Evolutionary conservation across 768 basidiomycete species (phyloP), one percentile per base, ranked within the genome.

Genomic region (Thelephora aurantiotincta): DNA sequence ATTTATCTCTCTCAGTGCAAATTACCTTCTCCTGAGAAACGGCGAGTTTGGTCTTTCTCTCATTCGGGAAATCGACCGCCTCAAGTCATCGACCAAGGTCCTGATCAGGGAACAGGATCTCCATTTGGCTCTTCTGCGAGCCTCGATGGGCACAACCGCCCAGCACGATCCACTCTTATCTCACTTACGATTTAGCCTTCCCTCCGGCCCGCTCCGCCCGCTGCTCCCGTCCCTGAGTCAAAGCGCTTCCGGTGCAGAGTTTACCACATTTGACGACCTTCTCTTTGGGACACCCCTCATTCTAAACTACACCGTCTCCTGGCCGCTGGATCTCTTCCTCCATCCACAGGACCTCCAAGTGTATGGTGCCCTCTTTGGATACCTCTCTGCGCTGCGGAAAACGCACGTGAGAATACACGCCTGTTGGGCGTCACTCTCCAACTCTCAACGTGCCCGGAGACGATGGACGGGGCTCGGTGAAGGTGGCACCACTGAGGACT

Each of bases 61-160:
- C 16, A 89, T 96, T 43, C 75, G 81, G 30, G 90, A 93, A 60
- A 77, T 96, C 26, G 86, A 91, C 60, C 77, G 82, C 11, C 72
- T 96, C 47, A 90, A 89, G 56, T 56, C 82, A 19, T 81, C 83
- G 16, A 68, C 74, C 44, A 71, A 74, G 11, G 80, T 77, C 5
- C 80, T 90, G 73, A 92, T 94, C 55, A 77, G 82, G 20, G 91
- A 93, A 54, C 89, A 92, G 61, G 91, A 96, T 55, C 67, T 96
- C 19, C 86, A 91, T 52, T 77, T 87, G 33, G 87, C 85, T 2
- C 68, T 94, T 30, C 77, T 94, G 36, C 80, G 91, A 50, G 85
- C 91, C 34, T 92, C 88, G 11, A 65, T 93, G 5, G 89, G 91
- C 0, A 94, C 91, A 33, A 78, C 78, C 3, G 90, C 89, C 11